A percentile compares a stretch with the other conserved stretches of the same genome.
Evolutionary conservation across 1,284 basidiomycete genomes (phyloP).

Genomic region (Cutaneotrichosporon arboriforme): DNA sequence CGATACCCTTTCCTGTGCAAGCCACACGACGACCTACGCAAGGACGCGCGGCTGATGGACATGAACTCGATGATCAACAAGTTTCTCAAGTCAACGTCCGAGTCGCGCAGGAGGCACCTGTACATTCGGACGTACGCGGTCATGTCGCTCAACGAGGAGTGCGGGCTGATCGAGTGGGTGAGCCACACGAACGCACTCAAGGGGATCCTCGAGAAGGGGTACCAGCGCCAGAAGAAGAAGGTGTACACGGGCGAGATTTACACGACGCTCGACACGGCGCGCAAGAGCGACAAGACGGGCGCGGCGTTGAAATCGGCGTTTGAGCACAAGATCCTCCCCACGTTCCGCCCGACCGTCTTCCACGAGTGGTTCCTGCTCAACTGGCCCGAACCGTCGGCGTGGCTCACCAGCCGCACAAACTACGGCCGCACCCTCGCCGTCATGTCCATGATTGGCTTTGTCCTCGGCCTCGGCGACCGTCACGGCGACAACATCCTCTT

Average conservation of each 20-base stretch:
- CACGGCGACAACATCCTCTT: constrained; percentile 97
- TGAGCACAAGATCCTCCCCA: constrained; percentile 56
- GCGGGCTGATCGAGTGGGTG: constrained; percentile 98
- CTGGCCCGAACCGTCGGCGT: constrained; percentile 93
- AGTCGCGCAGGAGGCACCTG: constrained; percentile 80
- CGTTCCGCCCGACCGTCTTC: constrained; percentile 73
- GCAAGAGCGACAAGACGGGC: constrained; percentile 1
- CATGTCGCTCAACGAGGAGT: constrained; percentile 93
- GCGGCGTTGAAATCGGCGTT: constrained; percentile 48
- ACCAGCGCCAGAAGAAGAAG: constrained; percentile 59
- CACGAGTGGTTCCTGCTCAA: constrained; percentile 97
- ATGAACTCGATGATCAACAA: constrained; percentile 99
- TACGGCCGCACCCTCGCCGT: constrained; percentile 91
- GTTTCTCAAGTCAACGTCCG: constrained; percentile 85
- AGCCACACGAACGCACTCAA: constrained; percentile 85
- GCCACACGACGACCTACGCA: constrained; percentile 94
- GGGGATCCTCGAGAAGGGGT: constrained; percentile 68
- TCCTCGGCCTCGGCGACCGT: constrained; percentile 93
- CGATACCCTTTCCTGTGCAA: constrained; percentile 92
- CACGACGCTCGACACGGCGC: constrained; percentile 49
- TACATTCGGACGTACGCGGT: constrained; percentile 94
- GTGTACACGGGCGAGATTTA: constrained; percentile 58
- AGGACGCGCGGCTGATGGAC: constrained; percentile 97
- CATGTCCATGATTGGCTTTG: constrained; percentile 98
- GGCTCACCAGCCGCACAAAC: constrained; percentile 79